These are phyloP conservation scores for Trichocladium antarcticum DNA, from an alignment of 495 filamentous ascomycete genomes.

Conservation along the genomic window DNA sequence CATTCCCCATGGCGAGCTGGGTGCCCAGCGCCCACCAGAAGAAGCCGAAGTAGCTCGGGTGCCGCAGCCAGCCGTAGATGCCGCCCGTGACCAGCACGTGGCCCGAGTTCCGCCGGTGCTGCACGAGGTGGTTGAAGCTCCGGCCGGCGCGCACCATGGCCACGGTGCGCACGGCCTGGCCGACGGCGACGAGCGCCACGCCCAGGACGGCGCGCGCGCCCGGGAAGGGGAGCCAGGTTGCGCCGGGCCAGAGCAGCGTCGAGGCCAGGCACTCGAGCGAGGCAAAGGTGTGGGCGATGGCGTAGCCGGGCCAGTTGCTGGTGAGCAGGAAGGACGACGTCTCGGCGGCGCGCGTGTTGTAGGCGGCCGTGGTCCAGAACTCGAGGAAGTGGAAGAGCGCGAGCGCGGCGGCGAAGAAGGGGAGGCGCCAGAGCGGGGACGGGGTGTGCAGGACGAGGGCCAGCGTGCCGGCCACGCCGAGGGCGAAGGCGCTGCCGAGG, in stretches of 20 bases:
- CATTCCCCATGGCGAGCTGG: slow-evolving; percentile 81
- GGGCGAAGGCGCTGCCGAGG: slow-evolving; percentile 39
- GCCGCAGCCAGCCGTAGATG: slow-evolving; percentile 51
- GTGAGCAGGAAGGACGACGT: slow-evolving; percentile 70
- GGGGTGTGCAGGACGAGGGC: slow-evolving; percentile 28
- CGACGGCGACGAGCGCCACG: slow-evolving; percentile 50
- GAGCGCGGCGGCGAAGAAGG: slow-evolving; percentile 67
- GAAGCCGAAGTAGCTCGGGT: slow-evolving; percentile 93
- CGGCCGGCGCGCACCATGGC: slow-evolving; percentile 85
- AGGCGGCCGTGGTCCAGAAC: slow-evolving; percentile 74
- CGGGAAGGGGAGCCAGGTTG: slow-evolving; percentile 30
- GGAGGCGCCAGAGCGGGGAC: slow-evolving; percentile 62
- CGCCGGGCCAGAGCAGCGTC: slow-evolving; percentile 45
- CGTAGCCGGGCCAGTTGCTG: slow-evolving; percentile 77
- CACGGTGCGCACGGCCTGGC: slow-evolving; percentile 59
- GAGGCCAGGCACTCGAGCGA: slow-evolving; percentile 57
- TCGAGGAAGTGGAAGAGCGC: slow-evolving; percentile 91
- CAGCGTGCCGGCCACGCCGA: slow-evolving; percentile 34
- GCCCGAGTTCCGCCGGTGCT: slow-evolving; percentile 48
- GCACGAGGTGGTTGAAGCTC: slow-evolving; percentile 87
- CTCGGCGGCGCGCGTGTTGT: slow-evolving; percentile 64
- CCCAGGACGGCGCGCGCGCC: slow-evolving; percentile 40
- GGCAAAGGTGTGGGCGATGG: slow-evolving; percentile 66
- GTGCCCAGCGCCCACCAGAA: slow-evolving; percentile 98
- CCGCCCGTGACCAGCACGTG: slow-evolving; percentile 75